These are phyloP conservation scores for Wickerhamiella allomyrinae DNA, from an alignment of 805 yeast genomes.

Conservation along the genomic window DNA sequence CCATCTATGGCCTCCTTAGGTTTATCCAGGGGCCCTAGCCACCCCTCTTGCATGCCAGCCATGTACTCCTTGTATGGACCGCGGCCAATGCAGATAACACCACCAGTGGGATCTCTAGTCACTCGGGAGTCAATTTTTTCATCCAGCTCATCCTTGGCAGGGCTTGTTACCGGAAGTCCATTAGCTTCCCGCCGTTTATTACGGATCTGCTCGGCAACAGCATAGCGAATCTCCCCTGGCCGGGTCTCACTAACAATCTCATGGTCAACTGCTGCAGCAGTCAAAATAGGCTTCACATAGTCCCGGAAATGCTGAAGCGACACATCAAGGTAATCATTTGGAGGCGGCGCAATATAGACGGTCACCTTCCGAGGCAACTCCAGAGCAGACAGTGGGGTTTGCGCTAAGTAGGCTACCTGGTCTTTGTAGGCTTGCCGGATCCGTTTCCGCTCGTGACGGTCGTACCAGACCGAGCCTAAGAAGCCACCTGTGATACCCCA, in stretches of 20 bases:
- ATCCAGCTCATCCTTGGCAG: slow-evolving; percentile 20
- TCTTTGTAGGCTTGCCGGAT: slow-evolving; percentile 53
- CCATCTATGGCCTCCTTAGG: slow-evolving; percentile 22
- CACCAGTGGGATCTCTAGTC: slow-evolving; percentile 45
- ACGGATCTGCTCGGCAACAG: slow-evolving; percentile 74
- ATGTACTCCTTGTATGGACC: slow-evolving; percentile 92
- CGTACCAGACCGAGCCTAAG: slow-evolving; percentile 69
- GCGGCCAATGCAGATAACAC: slow-evolving; percentile 82
- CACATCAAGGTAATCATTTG: slow-evolving; percentile 72
- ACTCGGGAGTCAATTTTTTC: slow-evolving; percentile 23
- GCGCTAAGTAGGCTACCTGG: slow-evolving; percentile 40
- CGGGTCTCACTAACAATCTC: slow-evolving; percentile 55
- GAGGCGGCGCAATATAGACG: slow-evolving; percentile 91
- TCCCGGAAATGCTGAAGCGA: slow-evolving; percentile 60
- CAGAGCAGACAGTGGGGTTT: slow-evolving; percentile 32
- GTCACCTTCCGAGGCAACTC: slow-evolving; percentile 60
- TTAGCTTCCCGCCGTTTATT: slow-evolving; percentile 37
- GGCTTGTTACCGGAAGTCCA: slow-evolving; percentile 19
- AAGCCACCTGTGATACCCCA: slow-evolving; percentile 54
- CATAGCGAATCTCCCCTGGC: slow-evolving; percentile 77
- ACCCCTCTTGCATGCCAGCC: slow-evolving; percentile 84
- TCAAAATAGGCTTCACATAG: slow-evolving; percentile 72
- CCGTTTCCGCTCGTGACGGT: slow-evolving; percentile 55
- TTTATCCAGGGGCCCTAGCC: slow-evolving; percentile 71
- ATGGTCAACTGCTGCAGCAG: slow-evolving; percentile 72